Evolutionary conservation across 805 yeast species (phyloP), one percentile per base, ranked within the genome.

Genomic region (Starmerella sp.): DNA sequence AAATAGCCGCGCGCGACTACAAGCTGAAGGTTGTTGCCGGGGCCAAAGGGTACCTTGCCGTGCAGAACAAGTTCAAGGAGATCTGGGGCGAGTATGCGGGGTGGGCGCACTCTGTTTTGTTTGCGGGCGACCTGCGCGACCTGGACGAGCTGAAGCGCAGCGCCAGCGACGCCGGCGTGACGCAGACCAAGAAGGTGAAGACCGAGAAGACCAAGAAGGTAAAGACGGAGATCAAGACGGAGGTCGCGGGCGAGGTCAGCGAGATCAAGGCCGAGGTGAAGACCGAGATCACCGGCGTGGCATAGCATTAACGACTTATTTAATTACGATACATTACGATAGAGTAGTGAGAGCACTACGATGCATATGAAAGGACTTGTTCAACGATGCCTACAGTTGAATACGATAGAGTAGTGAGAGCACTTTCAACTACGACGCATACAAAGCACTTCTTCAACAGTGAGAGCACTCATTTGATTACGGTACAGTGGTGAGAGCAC

Each of bases 41-140:
- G 10, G 75, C 75, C 50, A 74, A 70, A 32, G 68, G 76, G 5
- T 83, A 84, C 65, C 76, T 72, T 41, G 73, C 75, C 28, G 83
- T 88, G 6, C 74, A 88, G 45, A 63, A 65, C 8, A 78, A 76
- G 65, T 82, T 91, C 66, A 74, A 76, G 46, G 74, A 75, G 0
- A 70, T 82, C 45, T 93, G 96, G 91, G 97, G 96, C 0, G 78
- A 78, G 1, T 85, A 84, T 66, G 97, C 98, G 1, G 98, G 98
- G 0, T 93, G 98, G 98, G 97, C 97, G 0, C 98, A 91, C 65
- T 84, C 91, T n/a, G 88, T 91, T 10, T 73, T 90, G 55, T 90
- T 90, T 69, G 84, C 97, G 0, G 86, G 89, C 6, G 96, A 89
- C 65, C 74, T 90, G 54, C 70, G 71, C 50, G 89, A 85, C 57